Base-by-base conservation (phyloP, 169 alveolate species). In the Babesia divergens region DNA sequence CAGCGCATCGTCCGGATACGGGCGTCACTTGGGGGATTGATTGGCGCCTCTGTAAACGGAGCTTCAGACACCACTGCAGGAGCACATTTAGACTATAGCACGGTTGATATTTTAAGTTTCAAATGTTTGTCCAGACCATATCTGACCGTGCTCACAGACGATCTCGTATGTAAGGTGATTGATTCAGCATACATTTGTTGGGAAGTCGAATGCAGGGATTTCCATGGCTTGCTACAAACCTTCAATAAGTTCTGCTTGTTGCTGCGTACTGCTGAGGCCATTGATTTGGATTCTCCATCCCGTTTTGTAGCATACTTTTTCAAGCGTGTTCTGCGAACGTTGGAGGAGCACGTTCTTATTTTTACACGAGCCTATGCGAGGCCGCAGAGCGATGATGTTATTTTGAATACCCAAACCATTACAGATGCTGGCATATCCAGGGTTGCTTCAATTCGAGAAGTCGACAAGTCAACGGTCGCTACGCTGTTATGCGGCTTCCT, bases 341-440 rank as follows among this genome's bases (percentile, higher is more conserved):
- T 28, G 60, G 72, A 62, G 47, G 60, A 46, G 49, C 72, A 62
- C 11, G 72, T 32, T 31, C 31, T 62, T n/a, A 46, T 28, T 16
- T 62, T 44, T 22, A 22, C 60, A 14, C 72, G 72, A 0, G 20
- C 34, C 14, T 62, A 59, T 50, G 72, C 46, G n/a, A 8, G 49
- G 13, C 47, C 72, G 51, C 72, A 62, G 34, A n/a, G 60, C 32
- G 44, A 42, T 29, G 72, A 62, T 14, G 31, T 7, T 32, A 26
- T 24, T 2, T 3, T 22, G n/a, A 9, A 62, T 13, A 16, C 11
- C 3, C 20, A 16, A 4, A 9, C 62, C 6, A 38, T 34, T 6
- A 24, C 59, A 7, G 59, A 43, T 3, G 20, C 46, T 51, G 31
- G 13, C 29, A 13, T 62, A 11, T 11, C 29, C 8, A 43, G 47